phyloP scores from a whole-genome alignment of 345 rosid genomes.

The Lumnitzera littorea region DNA sequence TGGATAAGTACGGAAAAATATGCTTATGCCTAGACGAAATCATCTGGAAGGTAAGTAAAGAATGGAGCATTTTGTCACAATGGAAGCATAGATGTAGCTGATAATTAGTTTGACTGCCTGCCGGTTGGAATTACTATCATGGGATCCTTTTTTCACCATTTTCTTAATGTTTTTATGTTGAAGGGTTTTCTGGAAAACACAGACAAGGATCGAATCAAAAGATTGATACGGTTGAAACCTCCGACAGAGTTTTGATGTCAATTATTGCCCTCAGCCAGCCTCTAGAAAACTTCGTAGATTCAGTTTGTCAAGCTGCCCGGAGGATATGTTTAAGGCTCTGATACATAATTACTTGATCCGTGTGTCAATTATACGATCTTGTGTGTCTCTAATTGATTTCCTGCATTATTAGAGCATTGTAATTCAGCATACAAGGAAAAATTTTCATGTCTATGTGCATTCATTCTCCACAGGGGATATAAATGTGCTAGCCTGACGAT shows the following conservation, averaged over 20 bases:
- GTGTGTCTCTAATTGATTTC: no score
- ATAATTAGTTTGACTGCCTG: neutral
- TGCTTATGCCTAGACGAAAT: conserved; percentile 92
- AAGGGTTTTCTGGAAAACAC: conserved; percentile 83
- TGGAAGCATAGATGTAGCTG: neutral
- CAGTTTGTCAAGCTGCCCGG: no score
- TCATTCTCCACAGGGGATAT: no score
- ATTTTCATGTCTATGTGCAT: no score
- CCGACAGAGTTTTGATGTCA: conserved; percentile 59
- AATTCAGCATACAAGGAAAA: no score
- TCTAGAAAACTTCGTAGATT: no score
- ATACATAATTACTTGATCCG: no score
- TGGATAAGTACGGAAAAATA: conserved; percentile 92
- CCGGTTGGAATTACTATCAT: neutral
- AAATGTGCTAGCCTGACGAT: no score
- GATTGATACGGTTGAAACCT: conserved; percentile 76
- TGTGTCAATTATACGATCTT: no score
- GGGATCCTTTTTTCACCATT: no score
- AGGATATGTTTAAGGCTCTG: no score
- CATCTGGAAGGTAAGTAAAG: conserved; percentile 69
- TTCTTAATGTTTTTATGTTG: conserved; percentile 5
- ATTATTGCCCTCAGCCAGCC: neutral
- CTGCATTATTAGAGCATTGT: no score
- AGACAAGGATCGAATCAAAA: conserved; percentile 79
- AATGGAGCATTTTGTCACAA: neutral